Conservation (phyloP, 2,329 filamentous ascomycete species). For the Fusarium papillatum region DNA sequence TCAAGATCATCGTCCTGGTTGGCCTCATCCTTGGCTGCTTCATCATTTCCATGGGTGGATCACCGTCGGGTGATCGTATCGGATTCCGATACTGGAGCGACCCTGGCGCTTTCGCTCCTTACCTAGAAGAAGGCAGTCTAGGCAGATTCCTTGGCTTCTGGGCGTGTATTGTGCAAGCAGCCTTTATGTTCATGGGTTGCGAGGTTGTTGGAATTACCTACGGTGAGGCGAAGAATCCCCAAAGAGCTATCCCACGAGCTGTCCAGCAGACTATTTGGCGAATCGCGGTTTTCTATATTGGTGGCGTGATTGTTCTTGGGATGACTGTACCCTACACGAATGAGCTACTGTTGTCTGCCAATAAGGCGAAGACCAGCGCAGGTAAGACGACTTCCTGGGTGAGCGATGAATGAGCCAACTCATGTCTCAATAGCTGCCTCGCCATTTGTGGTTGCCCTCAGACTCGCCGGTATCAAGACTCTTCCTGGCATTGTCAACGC, state of each 20-base stretch:
- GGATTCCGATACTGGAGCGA: conserved; percentile 54
- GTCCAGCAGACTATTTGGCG: not conserved
- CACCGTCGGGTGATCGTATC: conserved; percentile 52
- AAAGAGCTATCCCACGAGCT: not conserved
- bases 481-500: not conserved
- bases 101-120: conserved; percentile 60
- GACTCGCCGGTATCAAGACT: not conserved
- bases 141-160: conserved; percentile 52
- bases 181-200: not conserved
- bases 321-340: not conserved
- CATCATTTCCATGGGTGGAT: conserved; percentile 65
- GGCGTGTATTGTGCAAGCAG: not conserved
- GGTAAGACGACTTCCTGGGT: not conserved
- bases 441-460: not conserved
- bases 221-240: not conserved
- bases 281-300: not conserved
- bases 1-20: conserved; percentile 70
- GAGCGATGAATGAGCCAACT: not conserved
- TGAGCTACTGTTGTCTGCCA: not conserved
- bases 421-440: not conserved
- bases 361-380: not conserved
- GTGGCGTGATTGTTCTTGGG: not conserved
- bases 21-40: conserved; percentile 64
- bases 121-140: conserved; percentile 58
- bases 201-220: not conserved